phyloP scores from a whole-genome alignment of 2,329 filamentous ascomycete genomes.

The Neofusicoccum sp. region DNA sequence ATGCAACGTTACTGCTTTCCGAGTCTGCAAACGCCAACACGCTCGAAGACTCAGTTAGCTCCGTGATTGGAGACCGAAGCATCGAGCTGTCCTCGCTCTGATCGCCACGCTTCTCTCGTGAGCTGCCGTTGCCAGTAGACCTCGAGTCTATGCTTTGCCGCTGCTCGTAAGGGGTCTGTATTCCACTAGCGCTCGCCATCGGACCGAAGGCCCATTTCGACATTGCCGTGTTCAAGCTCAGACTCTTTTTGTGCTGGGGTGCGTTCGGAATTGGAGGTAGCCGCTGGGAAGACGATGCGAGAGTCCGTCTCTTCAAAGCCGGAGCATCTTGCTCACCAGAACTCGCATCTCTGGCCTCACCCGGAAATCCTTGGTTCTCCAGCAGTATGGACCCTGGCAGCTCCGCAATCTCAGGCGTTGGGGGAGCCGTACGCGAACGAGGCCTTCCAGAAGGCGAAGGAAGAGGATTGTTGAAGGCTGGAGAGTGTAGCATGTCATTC shows the following conservation, averaged over 20 bases:
- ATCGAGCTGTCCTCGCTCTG: conserved; percentile 16
- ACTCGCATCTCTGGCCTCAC: conserved; percentile 22
- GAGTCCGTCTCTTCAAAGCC: not conserved
- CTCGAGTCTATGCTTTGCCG: conserved; percentile 10
- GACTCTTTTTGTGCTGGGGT: conserved; percentile 5
- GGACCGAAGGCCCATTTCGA: not conserved
- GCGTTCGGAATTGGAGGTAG: not conserved
- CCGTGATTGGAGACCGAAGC: conserved; percentile 12
- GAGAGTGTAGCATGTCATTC: conserved; percentile 48
- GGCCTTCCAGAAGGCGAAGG: conserved; percentile 33
- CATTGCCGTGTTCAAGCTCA: conserved; percentile 14
- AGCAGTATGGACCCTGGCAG: conserved; percentile 28
- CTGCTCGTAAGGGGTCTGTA: not conserved
- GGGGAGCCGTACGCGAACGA: conserved; percentile 44
- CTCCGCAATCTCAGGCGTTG: conserved; percentile 37
- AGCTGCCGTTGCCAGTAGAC: not conserved
- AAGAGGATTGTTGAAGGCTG: conserved; percentile 41
- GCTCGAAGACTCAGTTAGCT: conserved; percentile 9
- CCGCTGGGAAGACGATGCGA: not conserved
- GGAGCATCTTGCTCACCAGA: not conserved
- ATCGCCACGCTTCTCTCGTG: not conserved
- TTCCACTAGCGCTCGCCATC: not conserved
- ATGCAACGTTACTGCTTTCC: conserved; percentile 8
- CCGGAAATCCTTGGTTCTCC: conserved; percentile 35
- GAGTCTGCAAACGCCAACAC: conserved; percentile 4